Base-by-base conservation (phyloP, 2,329 filamentous ascomycete genomes). In the Alternaria sp. region DNA sequence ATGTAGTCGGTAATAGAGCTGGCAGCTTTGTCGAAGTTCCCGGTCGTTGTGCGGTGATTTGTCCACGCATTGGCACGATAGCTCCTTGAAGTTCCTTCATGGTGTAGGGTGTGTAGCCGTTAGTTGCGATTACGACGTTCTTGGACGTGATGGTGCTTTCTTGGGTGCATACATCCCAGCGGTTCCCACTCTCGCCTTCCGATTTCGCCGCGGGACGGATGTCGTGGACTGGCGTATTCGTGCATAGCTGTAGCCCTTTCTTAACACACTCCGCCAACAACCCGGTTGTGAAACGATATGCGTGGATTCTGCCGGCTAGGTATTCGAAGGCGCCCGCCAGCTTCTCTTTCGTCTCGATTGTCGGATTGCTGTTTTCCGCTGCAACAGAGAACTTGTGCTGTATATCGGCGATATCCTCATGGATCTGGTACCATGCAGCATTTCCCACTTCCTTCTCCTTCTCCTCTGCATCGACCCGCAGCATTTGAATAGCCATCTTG, bases 1-100 rank as follows among this genome's bases (percentile, higher is more conserved):
- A 90, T 1, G 88, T 88, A 3, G 81, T 83, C 6, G 79, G 74
- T 26, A 88, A 70, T 11, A 82, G 74, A 1, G 59, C 61, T 3
- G 83, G 81, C 65, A 70, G 65, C 49, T 11, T 82, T 75, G 51
- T 80, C 68, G 21, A 77, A 56, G 45, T 81, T 11, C 78, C 72
- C n/a, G 79, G 77, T 32, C 69, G 66, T 32, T 81, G 79, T 4
- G 75, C 78, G 1, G 76, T 79, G 26, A 82, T 77, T 61, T 82
- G 81, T 3, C 80, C 80, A 32, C 80, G 77, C 30, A 82, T 64
- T 0, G 81, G 81, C 0, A 82, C 80, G 47, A 83, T 80, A 13
- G 72, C 57, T 50, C 83, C 82, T 46, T 80, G 83, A 0, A 80
- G 76, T 26, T 58, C 49, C 3, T 57, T 55, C 9, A 77, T 62